Conservation (phyloP, 495 filamentous ascomycete genomes). For the Aspergillus sparsus region DNA sequence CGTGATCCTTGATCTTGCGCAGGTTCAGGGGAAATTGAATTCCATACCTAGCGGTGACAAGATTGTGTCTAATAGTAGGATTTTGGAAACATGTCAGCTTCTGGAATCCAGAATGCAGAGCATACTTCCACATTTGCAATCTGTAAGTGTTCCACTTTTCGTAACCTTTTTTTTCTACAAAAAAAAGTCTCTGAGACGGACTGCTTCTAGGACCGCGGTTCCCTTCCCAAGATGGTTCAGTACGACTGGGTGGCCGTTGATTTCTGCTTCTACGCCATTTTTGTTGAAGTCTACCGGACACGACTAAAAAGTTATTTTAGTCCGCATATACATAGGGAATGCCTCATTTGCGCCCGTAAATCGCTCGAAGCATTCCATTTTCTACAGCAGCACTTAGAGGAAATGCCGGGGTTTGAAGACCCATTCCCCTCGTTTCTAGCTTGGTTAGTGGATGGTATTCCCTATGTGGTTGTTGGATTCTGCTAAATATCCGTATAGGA, state of each 20-base stretch:
- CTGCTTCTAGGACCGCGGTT: conserved; percentile 18
- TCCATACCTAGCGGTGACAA: conserved; percentile 2
- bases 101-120: conserved; percentile 27
- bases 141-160: conserved; percentile 17
- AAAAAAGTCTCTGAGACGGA: too few relatives aligned
- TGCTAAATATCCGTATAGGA: conserved; percentile 19
- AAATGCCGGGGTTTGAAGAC: conserved; percentile 28
- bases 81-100: conserved; percentile 11
- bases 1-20: conserved; percentile 28
- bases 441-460: too few relatives aligned
- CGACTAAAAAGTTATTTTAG: conserved; percentile 26
- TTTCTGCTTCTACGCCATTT: conserved; percentile 34
- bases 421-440: conserved; percentile 34
- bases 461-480: not conserved
- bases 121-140: conserved; percentile 26
- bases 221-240: conserved; percentile 17
- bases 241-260: conserved; percentile 30
- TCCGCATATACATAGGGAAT: conserved; percentile 30
- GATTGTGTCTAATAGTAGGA: not conserved
- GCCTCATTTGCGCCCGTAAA: conserved; percentile 28
- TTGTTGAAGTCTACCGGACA: conserved; percentile 35
- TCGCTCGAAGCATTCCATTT: conserved; percentile 30
- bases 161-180: not conserved
- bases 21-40: conserved; percentile 29
- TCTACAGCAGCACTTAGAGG: conserved; percentile 24